phyloP scores from a whole-genome alignment of 2,329 filamentous ascomycete genomes.

The Apiospora phragmitis region DNA sequence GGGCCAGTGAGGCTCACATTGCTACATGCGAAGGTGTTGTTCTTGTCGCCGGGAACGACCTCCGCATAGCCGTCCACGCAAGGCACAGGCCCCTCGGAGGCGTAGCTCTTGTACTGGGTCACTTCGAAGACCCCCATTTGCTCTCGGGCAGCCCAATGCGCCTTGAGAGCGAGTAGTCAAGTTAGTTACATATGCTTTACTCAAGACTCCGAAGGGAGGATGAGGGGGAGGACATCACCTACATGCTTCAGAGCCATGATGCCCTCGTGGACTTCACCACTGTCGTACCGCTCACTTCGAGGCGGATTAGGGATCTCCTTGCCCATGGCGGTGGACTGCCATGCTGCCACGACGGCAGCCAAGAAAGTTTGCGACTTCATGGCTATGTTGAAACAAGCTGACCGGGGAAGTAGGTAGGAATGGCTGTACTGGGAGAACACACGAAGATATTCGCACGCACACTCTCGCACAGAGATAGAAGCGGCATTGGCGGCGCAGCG shows the following conservation, averaged over 20 bases:
- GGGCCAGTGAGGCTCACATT: slow-evolving; percentile 30
- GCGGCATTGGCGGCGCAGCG: not conserved
- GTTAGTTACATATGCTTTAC: not conserved
- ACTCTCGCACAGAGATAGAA: not conserved
- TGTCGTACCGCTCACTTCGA: slow-evolving; percentile 9
- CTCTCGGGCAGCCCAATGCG: slow-evolving; percentile 10
- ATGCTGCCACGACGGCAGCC: slow-evolving; percentile 8
- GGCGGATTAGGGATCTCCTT: slow-evolving; percentile 10
- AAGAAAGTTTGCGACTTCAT: slow-evolving; percentile 8
- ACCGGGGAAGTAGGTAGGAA: not conserved
- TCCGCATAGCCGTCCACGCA: slow-evolving; percentile 45
- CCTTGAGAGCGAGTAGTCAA: not conserved
- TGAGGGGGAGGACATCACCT: not conserved
- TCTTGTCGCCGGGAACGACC: slow-evolving; percentile 44
- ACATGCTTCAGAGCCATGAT: slow-evolving; percentile 17
- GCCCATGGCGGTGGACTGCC: not conserved
- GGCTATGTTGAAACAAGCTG: not conserved
- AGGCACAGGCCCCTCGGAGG: slow-evolving; percentile 15
- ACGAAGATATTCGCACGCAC: not conserved
- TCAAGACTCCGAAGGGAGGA: not conserved
- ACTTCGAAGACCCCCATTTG: slow-evolving; percentile 11
- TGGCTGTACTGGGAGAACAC: not conserved
- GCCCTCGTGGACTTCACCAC: slow-evolving; percentile 15
- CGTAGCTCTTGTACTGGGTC: slow-evolving; percentile 6
- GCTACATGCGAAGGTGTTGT: slow-evolving; percentile 49